Base-by-base conservation (phyloP, 169 alveolate species). In the Plasmodium gallinaceum region DNA sequence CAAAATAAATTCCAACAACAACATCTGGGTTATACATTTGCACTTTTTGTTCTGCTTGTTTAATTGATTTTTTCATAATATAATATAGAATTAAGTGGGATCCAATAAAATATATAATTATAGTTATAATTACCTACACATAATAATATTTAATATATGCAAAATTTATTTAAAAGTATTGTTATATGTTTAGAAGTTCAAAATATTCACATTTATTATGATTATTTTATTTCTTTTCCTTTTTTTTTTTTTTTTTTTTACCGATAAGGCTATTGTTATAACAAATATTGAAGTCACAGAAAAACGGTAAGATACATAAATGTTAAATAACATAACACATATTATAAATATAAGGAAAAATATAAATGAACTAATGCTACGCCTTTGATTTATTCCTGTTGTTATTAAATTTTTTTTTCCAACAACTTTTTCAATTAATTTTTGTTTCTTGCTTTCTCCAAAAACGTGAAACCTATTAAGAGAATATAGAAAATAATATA, bases 31-130 rank as follows among this genome's bases (percentile, higher is more conserved):
- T 54, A 14, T 80, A 68, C 45, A 80, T 43, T 51, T 68, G 51
- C 26, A 80, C 71, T 61, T 69, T 80, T 37, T 80, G 90, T 37
- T 80, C 90, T 46, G 90, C 90, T 80, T 80, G 90, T 72, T 68
- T 80, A 52, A 80, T 80, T 16, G 90, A 80, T 48, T 80, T 80
- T 26, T 80, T 80, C 90, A 68, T 80, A 37, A 80, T 80, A 71
- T 80, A 80, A 48, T 80, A 80, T 0, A 80, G 90, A 68, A 68
- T 68, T 37, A 80, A 45, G 57, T 80, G 65, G 5, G 90, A 80
- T 46, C 90, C 90, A 18, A 80, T 80, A 58, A 80, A 62, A 39
- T 80, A 80, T 68, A 80, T 69, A 9, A 80, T 60, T 80, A 80
- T 32, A 9, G 68, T 46, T 42, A 80, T 52, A 37, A 68, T 32